These are phyloP conservation scores for Tricholoma bakamatsutake DNA, from an alignment of 768 basidiomycete genomes.

Conservation along the genomic window DNA sequence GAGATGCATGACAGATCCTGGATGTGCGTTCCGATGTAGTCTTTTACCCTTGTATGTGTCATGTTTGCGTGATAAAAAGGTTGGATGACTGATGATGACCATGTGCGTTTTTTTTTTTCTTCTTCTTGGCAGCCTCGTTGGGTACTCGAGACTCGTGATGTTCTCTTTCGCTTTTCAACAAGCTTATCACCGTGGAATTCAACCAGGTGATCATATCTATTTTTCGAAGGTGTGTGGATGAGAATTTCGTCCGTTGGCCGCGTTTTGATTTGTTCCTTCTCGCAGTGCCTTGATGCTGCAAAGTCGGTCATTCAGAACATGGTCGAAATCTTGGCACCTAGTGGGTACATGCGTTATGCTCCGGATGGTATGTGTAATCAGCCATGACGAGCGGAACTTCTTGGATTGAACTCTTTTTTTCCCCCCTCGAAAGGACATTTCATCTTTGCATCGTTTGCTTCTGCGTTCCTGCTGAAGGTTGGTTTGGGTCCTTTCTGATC, in stretches of 20 bases:
- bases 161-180: conserved; percentile 85
- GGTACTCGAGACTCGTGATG: conserved; percentile 79
- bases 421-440: conserved; percentile 56
- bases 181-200: conserved; percentile 66
- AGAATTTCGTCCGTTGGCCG: neutral
- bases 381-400: neutral
- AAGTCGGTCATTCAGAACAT: conserved; percentile 61
- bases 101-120: neutral
- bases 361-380: conserved; percentile 54
- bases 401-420: neutral
- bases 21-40: conserved; percentile 53
- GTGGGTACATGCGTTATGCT: conserved; percentile 72
- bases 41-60: conserved; percentile 68
- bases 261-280: conserved; percentile 4
- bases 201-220: conserved; percentile 56
- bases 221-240: conserved; percentile 50
- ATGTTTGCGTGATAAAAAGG: neutral
- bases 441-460: conserved; percentile 75
- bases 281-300: conserved; percentile 65
- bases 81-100: conserved; percentile 5
- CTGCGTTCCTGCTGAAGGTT: conserved; percentile 79
- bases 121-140: conserved; percentile 57
- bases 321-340: conserved; percentile 59
- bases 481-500: conserved; percentile 5
- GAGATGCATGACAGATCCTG: conserved; percentile 38